A percentile compares a stretch with the other conserved stretches of the same genome.
phyloP scores from a whole-genome alignment of 2,329 filamentous ascomycete genomes.

The Thermomyces lanuginosus region DNA sequence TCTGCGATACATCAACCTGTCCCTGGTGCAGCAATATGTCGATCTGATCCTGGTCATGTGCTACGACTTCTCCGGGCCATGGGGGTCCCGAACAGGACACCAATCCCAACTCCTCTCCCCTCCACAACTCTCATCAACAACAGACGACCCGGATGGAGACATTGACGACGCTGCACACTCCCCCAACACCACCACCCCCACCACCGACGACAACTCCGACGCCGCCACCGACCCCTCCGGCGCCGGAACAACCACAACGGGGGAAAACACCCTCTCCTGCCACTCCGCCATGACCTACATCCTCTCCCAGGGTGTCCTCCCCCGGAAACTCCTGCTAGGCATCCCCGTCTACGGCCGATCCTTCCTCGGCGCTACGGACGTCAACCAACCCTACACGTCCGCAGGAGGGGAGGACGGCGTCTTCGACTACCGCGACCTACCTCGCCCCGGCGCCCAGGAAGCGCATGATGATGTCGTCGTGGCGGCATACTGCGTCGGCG shows the following conservation, averaged over 20 bases:
- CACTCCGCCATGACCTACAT: constrained; percentile 51
- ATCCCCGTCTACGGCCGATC: constrained; percentile 61
- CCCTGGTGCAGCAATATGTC: constrained; percentile 45
- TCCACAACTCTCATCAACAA: too few species aligned
- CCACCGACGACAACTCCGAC: constrained; percentile 37
- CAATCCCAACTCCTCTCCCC: constrained; percentile 58
- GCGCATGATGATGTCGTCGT: constrained; percentile 49
- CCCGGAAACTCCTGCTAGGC: constrained; percentile 57
- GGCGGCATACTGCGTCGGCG: constrained; percentile 53
- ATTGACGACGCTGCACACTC: too few species aligned
- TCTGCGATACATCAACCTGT: constrained; percentile 53
- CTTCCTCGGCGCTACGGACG: constrained; percentile 49
- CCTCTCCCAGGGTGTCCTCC: constrained; percentile 47
- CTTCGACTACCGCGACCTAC: constrained; percentile 59
- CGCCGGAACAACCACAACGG: too few species aligned
- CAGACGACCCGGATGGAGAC: too few species aligned
- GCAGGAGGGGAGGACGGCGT: constrained; percentile 47
- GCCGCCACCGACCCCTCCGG: too few species aligned
- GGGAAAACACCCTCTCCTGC: too few species aligned
- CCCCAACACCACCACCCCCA: too few species aligned
- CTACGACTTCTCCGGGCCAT: constrained; percentile 62
- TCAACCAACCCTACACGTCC: constrained; percentile 43
- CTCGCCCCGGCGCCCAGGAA: constrained; percentile 45
- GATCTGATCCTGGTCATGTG: constrained; percentile 66
- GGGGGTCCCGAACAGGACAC: constrained; percentile 52